Evolutionary conservation across 345 rosid species (phyloP), one percentile per base, ranked within the genome.

Genomic region (Stellera chamaejasme): DNA sequence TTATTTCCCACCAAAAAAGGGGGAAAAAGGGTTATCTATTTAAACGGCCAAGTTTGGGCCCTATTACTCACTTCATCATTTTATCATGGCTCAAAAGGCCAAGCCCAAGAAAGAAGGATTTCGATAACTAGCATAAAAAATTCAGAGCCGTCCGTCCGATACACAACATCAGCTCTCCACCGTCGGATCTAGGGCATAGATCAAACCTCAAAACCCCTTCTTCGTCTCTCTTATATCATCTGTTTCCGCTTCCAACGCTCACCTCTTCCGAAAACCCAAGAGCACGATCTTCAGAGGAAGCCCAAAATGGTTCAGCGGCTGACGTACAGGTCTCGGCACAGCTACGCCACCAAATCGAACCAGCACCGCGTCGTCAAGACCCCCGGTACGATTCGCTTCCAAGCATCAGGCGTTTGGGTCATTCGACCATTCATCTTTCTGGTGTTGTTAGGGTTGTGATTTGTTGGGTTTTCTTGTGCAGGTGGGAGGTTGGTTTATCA

Each of bases 261-360:
- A 64, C 50, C 60, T 54, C 39, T 8, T 32, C 39, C 43, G 26
- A 56, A 66, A 78, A 72, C 76, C 82, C 72, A 67, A 68, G 62
- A 45, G 36, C 13, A 2, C 48, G 50, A 15, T 68, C 48, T 65
- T 64, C 48, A 8, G 54, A 15, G 50, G 27, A 44, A 16, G 50
- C 5, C 32, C 10, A 74, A 79, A 69, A 91, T 91, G 96, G 98
- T 88, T 63, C 98, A 91, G 86, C 87, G 98, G 54, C 86, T 91
- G 3, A 87, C 88, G 0, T 88, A 88, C 69, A 83, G 98, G 49
- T 72, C 72, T 54, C 82, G 98, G 44, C 98, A 91, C 77, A 87
- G 96, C 76, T 91, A 91, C 54, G 98, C 96, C 73, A 91, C 96
- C 57, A 91, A 79, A 49, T 91, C 98, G 2, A 91, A 90, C 75